A percentile compares a stretch with the other conserved stretches of the same genome.
Evolutionary conservation across 108 stramenopile genomes (phyloP).

Genomic region (Hondaea fermentalgiana): DNA sequence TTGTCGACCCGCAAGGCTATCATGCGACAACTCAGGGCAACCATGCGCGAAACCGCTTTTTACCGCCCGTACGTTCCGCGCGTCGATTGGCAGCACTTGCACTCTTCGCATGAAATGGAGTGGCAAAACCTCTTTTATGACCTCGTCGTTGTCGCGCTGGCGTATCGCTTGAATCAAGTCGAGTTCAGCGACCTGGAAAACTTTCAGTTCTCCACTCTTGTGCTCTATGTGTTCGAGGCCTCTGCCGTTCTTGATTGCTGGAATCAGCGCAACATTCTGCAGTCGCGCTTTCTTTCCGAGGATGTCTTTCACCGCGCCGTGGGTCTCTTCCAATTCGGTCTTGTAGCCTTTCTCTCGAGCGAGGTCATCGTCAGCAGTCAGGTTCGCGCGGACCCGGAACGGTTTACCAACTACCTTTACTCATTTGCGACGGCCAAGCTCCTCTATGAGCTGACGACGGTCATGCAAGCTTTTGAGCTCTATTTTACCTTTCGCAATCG

Average conservation of each 20-base stretch:
- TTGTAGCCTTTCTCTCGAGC: not conserved
- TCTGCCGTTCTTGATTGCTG: not conserved
- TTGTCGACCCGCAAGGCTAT: not conserved
- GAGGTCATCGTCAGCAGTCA: not conserved
- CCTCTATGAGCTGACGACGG: not conserved
- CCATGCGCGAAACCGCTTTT: not conserved
- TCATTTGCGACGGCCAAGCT: not conserved
- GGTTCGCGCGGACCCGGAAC: not conserved
- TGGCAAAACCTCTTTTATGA: conserved; percentile 8
- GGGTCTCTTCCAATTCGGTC: not conserved
- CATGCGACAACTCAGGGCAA: not conserved
- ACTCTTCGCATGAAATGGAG: not conserved
- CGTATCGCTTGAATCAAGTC: not conserved
- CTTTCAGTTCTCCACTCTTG: not conserved
- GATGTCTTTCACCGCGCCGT: not conserved
- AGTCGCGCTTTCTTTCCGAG: not conserved
- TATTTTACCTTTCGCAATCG: not conserved
- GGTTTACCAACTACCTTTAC: not conserved
- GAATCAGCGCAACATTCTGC: not conserved
- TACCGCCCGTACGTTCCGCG: not conserved
- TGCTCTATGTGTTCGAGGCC: not conserved
- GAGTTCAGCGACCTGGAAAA: not conserved
- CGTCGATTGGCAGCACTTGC: not conserved
- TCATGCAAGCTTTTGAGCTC: not conserved
- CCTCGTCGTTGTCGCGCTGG: not conserved